Percentiles rank a stretch among this genome's conserved stretches.
phyloP scores from a whole-genome alignment of 768 basidiomycete genomes.

The Amanita polypyramis region DNA sequence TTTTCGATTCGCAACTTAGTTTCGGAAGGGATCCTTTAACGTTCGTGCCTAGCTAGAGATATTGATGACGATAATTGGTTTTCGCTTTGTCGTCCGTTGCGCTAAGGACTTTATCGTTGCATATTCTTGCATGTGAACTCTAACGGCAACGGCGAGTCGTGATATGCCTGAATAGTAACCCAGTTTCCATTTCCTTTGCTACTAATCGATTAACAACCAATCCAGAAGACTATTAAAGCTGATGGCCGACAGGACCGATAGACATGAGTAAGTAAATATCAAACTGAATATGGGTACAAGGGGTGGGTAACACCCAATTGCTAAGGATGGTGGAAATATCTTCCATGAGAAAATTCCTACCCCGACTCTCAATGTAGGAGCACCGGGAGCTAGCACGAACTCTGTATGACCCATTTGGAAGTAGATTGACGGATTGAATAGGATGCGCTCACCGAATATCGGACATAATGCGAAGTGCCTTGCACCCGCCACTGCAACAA shows the following conservation, averaged over 20 bases:
- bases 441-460: neutral
- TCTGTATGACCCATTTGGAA: neutral
- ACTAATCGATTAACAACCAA: neutral
- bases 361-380: no score
- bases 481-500: constrained; percentile 10
- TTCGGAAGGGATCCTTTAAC: neutral
- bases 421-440: neutral
- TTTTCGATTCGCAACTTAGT: neutral
- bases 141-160: neutral
- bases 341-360: neutral
- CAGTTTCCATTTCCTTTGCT: neutral
- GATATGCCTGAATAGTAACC: neutral
- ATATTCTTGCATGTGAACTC: neutral
- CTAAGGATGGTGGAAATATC: neutral
- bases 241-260: neutral
- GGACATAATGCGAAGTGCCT: neutral
- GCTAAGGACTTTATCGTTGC: neutral
- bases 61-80: neutral
- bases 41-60: neutral
- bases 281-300: no score
- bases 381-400: no score
- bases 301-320: no score
- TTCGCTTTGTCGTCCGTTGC: neutral
- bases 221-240: neutral
- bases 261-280: no score